Percentiles rank a stretch among this genome's conserved stretches.
Evolutionary conservation across 2,329 filamentous ascomycete species (phyloP).

Genomic region (Ophiocordyceps australis): DNA sequence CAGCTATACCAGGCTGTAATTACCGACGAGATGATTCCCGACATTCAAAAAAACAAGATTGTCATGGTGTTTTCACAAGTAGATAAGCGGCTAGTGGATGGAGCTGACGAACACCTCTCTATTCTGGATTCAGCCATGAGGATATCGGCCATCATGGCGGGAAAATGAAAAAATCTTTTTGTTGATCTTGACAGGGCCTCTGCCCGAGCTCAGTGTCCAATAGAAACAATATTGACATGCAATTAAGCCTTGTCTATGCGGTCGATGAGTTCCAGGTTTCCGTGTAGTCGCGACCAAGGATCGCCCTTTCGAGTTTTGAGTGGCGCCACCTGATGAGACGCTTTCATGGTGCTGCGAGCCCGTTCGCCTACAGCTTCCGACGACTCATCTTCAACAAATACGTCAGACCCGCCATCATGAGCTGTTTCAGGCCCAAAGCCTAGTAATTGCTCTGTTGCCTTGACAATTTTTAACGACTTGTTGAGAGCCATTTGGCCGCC

Average conservation of each 20-base stretch:
- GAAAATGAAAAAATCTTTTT: conserved; percentile 9
- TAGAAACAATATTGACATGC: not conserved
- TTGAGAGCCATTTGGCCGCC: conserved; percentile 37
- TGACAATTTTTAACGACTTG: conserved; percentile 27
- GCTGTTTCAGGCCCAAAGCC: conserved; percentile 12
- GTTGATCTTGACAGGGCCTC: no score
- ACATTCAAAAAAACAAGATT: conserved; percentile 80
- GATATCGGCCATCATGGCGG: conserved; percentile 54
- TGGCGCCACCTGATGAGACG: no score
- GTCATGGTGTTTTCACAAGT: conserved; percentile 80
- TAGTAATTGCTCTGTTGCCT: conserved; percentile 29
- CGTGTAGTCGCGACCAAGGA: conserved; percentile 32
- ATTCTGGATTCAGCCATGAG: conserved; percentile 73
- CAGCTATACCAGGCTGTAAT: conserved; percentile 70
- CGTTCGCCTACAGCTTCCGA: no score
- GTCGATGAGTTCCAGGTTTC: conserved; percentile 32
- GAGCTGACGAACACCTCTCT: conserved; percentile 84
- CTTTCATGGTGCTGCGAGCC: no score
- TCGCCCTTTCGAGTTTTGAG: conserved; percentile 15
- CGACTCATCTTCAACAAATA: no score
- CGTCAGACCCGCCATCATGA: no score
- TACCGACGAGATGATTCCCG: conserved; percentile 67
- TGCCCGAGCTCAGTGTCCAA: not conserved
- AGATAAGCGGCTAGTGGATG: conserved; percentile 87
- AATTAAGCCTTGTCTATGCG: conserved; percentile 10